Evolutionary conservation across 1,284 basidiomycete species (phyloP).

Genomic region (Phylloboletellus chloephorus): DNA sequence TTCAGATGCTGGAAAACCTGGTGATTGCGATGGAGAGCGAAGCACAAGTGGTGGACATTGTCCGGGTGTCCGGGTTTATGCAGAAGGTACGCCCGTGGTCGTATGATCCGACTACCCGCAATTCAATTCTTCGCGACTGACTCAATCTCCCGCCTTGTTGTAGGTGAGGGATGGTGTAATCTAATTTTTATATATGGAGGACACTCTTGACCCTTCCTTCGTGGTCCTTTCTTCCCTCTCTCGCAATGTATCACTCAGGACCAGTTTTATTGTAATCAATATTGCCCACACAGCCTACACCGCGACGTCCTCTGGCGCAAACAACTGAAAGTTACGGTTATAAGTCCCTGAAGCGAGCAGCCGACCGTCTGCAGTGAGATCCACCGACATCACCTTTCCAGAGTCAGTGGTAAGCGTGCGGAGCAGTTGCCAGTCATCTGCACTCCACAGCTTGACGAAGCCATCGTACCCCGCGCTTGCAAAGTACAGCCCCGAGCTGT

Average conservation of each 20-base stretch:
- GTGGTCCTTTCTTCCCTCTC: conserved; percentile 9
- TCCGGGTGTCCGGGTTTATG: conserved; percentile 86
- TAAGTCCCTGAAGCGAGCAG: conserved; percentile 88
- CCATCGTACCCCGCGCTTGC: conserved; percentile 95
- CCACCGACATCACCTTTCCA: conserved; percentile 98
- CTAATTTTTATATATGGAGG: conserved; percentile 32
- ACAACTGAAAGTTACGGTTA: conserved; percentile 91
- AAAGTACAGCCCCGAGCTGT: conserved; percentile 85
- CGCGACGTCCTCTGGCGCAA: conserved; percentile 59
- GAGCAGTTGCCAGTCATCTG: conserved; percentile 96
- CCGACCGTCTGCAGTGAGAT: conserved; percentile 78
- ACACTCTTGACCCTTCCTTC: conserved; percentile 5
- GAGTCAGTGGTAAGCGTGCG: conserved; percentile 87
- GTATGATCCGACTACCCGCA: conserved; percentile 17
- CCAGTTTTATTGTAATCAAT: conserved; percentile 22
- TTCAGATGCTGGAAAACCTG: conserved; percentile 82
- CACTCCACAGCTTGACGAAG: conserved; percentile 93
- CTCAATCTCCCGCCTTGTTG: conserved; percentile 14
- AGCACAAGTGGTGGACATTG: conserved; percentile 77
- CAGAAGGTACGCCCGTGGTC: conserved; percentile 51
- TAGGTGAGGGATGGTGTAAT: conserved; percentile 69
- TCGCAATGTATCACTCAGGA: conserved; percentile 16
- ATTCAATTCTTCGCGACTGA: conserved; percentile 16
- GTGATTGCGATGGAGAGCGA: conserved; percentile 88
- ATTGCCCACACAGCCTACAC: conserved; percentile 23